These are phyloP conservation scores for Cryptococcus floricola DNA, from an alignment of 1,284 basidiomycete genomes.

Conservation along the genomic window DNA sequence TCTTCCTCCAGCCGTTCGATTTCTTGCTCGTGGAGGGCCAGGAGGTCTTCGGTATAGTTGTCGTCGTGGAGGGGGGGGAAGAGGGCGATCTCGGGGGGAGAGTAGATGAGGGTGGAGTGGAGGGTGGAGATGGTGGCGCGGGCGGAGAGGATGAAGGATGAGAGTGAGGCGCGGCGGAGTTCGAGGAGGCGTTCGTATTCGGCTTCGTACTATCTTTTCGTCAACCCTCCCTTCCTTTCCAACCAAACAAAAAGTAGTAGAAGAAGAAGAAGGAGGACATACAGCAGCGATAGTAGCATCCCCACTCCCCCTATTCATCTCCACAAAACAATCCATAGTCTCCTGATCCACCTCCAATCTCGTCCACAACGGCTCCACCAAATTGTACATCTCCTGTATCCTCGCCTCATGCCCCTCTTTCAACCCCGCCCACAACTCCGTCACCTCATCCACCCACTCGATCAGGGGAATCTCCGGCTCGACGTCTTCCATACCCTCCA, in stretches of 20 bases:
- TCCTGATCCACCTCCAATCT: constrained; percentile 40
- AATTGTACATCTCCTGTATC: constrained; percentile 46
- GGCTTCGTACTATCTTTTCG: background rate
- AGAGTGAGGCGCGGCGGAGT: constrained; percentile 82
- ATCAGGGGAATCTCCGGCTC: constrained; percentile 44
- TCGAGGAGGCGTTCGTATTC: constrained; percentile 88
- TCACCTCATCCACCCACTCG: constrained; percentile 34
- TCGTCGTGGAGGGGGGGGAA: constrained; percentile 78
- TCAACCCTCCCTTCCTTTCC: background rate
- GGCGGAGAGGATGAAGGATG: constrained; percentile 76
- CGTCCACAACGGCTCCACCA: constrained; percentile 46
- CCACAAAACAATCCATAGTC: constrained; percentile 42
- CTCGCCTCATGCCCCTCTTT: constrained; percentile 33
- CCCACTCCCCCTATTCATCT: constrained; percentile 44
- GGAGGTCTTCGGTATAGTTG: constrained; percentile 84
- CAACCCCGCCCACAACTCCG: constrained; percentile 40
- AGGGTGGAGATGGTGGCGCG: constrained; percentile 73
- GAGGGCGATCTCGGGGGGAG: constrained; percentile 73
- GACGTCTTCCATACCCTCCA: constrained; percentile 37
- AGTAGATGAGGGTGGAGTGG: constrained; percentile 83
- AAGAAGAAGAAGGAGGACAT: constrained; percentile 12
- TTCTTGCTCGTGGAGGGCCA: constrained; percentile 83
- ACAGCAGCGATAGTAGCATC: constrained; percentile 41
- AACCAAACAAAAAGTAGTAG: background rate
- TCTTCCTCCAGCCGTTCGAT: constrained; percentile 76